phyloP scores from a whole-genome alignment of 148 eudicot genomes.

The Rhododendron mucronatum region DNA sequence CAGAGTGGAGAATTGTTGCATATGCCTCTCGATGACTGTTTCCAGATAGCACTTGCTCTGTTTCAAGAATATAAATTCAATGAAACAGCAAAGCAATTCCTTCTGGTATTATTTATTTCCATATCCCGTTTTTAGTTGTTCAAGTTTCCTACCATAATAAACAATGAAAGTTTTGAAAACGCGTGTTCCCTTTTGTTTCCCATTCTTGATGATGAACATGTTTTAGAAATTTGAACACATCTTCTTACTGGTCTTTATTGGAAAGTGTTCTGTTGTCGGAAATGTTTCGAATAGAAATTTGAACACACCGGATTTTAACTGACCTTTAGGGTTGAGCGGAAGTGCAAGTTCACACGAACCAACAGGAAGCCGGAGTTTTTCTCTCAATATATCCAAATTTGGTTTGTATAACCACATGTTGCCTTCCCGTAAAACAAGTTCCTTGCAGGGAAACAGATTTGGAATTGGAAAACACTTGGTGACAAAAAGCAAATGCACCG shows the following conservation, averaged over 20 bases:
- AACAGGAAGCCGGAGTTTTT: constrained; percentile 70
- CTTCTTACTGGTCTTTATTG: neutral
- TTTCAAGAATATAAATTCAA: neutral
- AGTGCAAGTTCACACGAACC: constrained; percentile 87
- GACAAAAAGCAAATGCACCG: constrained; percentile 54
- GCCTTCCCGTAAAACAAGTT: constrained; percentile 55
- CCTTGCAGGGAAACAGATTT: constrained; percentile 66
- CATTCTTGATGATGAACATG: neutral
- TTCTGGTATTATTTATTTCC: neutral
- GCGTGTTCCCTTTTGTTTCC: neutral
- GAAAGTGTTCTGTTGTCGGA: neutral
- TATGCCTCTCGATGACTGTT: constrained; percentile 61
- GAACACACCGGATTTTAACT: neutral
- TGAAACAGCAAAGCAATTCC: neutral
- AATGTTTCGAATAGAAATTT: neutral
- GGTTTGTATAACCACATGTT: constrained; percentile 66
- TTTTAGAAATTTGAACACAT: neutral
- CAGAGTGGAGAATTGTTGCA: constrained; percentile 81
- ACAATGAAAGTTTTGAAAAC: neutral
- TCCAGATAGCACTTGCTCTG: constrained; percentile 37
- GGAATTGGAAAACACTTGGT: constrained; percentile 69
- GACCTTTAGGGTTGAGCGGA: constrained; percentile 56
- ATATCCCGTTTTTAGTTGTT: neutral
- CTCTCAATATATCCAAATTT: constrained; percentile 38
- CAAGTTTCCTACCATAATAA: neutral